Evolutionary conservation across 1,284 basidiomycete species (phyloP).

Genomic region (Tremellales sp.): DNA sequence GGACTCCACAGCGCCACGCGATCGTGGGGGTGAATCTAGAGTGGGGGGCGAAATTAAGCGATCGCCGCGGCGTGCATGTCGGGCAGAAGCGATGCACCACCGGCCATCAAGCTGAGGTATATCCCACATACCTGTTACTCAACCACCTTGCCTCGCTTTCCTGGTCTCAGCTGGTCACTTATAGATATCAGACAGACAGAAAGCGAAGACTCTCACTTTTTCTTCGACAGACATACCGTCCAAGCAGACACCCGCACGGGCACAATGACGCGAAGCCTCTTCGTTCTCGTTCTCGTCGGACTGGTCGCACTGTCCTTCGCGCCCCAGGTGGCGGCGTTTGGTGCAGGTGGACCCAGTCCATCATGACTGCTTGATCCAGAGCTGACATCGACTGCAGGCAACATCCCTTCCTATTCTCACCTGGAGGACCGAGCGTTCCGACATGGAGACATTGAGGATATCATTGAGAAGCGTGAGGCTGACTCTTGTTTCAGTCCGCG

Average conservation of each 20-base stretch:
- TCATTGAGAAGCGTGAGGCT: constrained; percentile 19
- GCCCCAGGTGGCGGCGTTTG: constrained; percentile 41
- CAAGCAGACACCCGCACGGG: too few relatives aligned
- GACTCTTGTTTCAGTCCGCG: neutral
- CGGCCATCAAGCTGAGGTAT: neutral
- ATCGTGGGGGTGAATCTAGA: neutral
- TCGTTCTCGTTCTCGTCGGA: constrained; percentile 33
- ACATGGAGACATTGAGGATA: constrained; percentile 73
- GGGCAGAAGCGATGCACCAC: neutral
- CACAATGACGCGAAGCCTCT: constrained; percentile 28
- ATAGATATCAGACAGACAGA: too few relatives aligned
- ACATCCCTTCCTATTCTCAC: constrained; percentile 48
- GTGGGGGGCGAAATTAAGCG: neutral
- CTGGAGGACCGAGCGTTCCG: constrained; percentile 65
- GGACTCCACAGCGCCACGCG: too few relatives aligned
- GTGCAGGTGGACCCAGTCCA: constrained; percentile 31
- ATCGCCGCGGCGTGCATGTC: neutral
- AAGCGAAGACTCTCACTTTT: too few relatives aligned
- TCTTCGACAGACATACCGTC: too few relatives aligned
- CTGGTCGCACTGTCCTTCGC: constrained; percentile 42
- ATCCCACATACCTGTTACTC: neutral
- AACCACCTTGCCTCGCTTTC: too few relatives aligned
- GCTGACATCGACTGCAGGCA: constrained; percentile 23
- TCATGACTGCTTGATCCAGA: neutral
- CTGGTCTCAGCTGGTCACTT: too few relatives aligned